Percentiles rank a stretch among this genome's conserved stretches.
Conservation (phyloP, 805 yeast genomes). For the Barnettozyma populi region DNA sequence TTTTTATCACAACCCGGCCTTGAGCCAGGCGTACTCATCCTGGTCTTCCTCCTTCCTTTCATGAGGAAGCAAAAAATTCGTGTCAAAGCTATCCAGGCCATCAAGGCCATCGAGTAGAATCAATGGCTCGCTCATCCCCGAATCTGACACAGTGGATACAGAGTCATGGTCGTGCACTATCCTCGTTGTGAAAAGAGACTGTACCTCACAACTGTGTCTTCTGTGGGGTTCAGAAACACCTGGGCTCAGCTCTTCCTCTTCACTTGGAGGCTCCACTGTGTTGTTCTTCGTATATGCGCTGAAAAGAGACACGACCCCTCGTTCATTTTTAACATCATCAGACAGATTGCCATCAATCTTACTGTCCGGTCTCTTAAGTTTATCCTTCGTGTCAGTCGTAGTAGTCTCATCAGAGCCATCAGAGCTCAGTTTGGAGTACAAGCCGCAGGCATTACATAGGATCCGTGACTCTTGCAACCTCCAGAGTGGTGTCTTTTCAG, state of each 20-base stretch:
- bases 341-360: neutral
- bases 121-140: neutral
- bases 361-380: neutral
- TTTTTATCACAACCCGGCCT: neutral
- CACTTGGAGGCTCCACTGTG: too few species aligned
- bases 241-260: neutral
- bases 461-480: neutral
- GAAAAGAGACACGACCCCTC: neutral
- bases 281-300: neutral
- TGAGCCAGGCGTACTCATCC: conserved; percentile 1
- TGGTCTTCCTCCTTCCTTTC: neutral
- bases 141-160: neutral
- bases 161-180: neutral
- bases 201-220: neutral
- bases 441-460: conserved; percentile 1
- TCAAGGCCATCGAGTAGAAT: neutral
- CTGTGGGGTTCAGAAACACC: neutral
- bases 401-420: neutral
- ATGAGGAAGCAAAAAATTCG: neutral
- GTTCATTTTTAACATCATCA: neutral
- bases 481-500: conserved; percentile 1
- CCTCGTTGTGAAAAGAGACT: neutral
- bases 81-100: neutral
- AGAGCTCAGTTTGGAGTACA: neutral
- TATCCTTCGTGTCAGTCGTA: neutral